Evolutionary conservation across 176 grass and related monocot species (phyloP).

Genomic region (Phyllostachys edulis): DNA sequence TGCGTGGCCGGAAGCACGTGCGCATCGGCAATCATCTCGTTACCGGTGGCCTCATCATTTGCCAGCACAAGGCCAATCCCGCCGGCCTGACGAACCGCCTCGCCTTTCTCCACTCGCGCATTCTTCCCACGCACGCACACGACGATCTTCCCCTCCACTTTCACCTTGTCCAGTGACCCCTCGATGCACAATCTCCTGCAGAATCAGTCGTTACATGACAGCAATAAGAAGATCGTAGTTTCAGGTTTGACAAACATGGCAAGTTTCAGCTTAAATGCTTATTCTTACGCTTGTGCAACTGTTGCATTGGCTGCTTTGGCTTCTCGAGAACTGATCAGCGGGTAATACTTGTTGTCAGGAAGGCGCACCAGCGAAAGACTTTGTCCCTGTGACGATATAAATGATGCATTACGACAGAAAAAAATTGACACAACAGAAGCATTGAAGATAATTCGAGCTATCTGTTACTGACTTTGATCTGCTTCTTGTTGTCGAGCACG

Average conservation of each 20-base stretch:
- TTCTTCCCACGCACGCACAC: conserved; percentile 75
- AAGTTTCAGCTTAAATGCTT: neutral
- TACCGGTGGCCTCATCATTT: conserved; percentile 65
- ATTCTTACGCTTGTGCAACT: conserved; percentile 47
- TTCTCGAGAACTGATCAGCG: conserved; percentile 58
- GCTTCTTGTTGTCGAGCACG: conserved; percentile 46
- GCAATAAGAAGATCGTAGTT: neutral
- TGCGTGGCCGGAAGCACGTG: conserved; percentile 95
- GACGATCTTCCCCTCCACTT: conserved; percentile 71
- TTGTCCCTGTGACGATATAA: conserved; percentile 53
- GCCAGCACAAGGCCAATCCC: conserved; percentile 61
- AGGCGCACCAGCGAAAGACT: conserved; percentile 60
- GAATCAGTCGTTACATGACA: neutral
- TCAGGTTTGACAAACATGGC: neutral
- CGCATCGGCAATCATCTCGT: conserved; percentile 83
- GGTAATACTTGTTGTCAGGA: conserved; percentile 45
- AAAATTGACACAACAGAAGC: neutral
- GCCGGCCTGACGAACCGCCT: conserved; percentile 52
- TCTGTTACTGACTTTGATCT: conserved; percentile 45
- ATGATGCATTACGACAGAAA: neutral
- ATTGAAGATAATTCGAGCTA: neutral
- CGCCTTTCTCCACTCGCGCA: conserved; percentile 74
- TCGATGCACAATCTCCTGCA: conserved; percentile 57
- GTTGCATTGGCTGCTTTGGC: conserved; percentile 47
- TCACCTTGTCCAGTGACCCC: conserved; percentile 49